A percentile compares a stretch with the other conserved stretches of the same genome.
phyloP scores from a whole-genome alignment of 192 early-diverging fungal genomes.

The Podochytrium sp. region DNA sequence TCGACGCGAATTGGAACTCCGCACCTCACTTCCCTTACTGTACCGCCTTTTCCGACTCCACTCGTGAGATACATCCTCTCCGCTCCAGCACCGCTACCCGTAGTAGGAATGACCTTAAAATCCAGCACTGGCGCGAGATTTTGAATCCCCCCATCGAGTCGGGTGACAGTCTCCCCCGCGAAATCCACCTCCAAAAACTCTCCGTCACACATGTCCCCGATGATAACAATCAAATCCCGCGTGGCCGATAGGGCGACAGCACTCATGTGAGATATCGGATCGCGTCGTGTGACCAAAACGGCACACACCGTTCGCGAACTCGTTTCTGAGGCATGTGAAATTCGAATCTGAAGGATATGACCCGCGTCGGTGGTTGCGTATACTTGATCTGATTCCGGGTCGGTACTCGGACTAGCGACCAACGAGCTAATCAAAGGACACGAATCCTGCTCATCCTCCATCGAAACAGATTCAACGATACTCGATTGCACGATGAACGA shows the following conservation, averaged over 20 bases:
- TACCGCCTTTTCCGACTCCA: constrained; percentile 14
- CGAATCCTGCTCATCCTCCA: background rate
- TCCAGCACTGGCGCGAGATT: constrained; percentile 47
- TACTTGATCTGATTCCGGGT: background rate
- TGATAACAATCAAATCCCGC: constrained; percentile 19
- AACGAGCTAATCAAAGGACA: too few species aligned
- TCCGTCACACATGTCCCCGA: constrained; percentile 50
- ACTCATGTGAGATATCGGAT: background rate
- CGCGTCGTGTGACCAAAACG: background rate
- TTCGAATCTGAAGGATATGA: constrained; percentile 16
- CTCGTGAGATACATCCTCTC: constrained; percentile 40
- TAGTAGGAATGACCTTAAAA: constrained; percentile 34
- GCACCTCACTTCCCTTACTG: constrained; percentile 23
- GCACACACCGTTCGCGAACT: background rate
- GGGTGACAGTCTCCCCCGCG: background rate
- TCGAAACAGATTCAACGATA: background rate
- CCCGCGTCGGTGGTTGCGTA: constrained; percentile 36
- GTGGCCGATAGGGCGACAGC: background rate
- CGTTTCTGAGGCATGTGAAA: background rate
- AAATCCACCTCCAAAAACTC: constrained; percentile 28
- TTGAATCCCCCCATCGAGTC: background rate
- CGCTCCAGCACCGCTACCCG: constrained; percentile 5
- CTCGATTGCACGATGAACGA: background rate
- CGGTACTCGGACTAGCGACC: too few species aligned
- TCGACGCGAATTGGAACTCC: constrained; percentile 8